phyloP scores from a whole-genome alignment of 164 flowering plant genomes.

The Vitis rupestris region DNA sequence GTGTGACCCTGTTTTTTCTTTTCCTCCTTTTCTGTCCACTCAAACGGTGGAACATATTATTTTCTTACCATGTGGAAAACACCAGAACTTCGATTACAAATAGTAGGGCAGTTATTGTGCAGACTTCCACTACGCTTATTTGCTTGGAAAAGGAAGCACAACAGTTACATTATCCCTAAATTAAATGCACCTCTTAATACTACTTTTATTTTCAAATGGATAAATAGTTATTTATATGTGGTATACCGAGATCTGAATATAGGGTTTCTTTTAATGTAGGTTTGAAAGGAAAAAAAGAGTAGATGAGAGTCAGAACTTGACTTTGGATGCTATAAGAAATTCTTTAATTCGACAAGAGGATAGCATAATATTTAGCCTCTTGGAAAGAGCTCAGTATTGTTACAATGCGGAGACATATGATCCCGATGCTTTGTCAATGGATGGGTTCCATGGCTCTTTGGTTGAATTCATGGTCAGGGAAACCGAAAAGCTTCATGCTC shows the following conservation, averaged over 20 bases:
- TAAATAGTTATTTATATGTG: neutral
- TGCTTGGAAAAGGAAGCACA: no score
- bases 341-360: slow-evolving; percentile 92
- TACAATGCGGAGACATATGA: slow-evolving; percentile 75
- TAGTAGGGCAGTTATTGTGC: no score
- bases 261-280: slow-evolving; percentile 28
- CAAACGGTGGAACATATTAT: no score
- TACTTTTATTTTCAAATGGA: no score
- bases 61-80: no score
- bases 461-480: slow-evolving; percentile 78
- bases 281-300: slow-evolving; percentile 45
- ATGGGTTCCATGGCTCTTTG: slow-evolving; percentile 74
- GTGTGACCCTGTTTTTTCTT: no score
- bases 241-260: slow-evolving; percentile 1
- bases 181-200: no score
- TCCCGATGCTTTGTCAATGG: slow-evolving; percentile 52
- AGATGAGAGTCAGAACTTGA: slow-evolving; percentile 78
- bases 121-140: no score
- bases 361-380: slow-evolving; percentile 82
- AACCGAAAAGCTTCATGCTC: slow-evolving; percentile 90
- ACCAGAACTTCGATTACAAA: no score
- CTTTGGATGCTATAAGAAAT: slow-evolving; percentile 67
- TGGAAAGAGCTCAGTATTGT: slow-evolving; percentile 85
- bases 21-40: no score
- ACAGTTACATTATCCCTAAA: no score